Evolutionary conservation across 2,329 filamentous ascomycete species (phyloP), one percentile per base, ranked within the genome.

Genomic region (Ceratocystis huliohia): DNA sequence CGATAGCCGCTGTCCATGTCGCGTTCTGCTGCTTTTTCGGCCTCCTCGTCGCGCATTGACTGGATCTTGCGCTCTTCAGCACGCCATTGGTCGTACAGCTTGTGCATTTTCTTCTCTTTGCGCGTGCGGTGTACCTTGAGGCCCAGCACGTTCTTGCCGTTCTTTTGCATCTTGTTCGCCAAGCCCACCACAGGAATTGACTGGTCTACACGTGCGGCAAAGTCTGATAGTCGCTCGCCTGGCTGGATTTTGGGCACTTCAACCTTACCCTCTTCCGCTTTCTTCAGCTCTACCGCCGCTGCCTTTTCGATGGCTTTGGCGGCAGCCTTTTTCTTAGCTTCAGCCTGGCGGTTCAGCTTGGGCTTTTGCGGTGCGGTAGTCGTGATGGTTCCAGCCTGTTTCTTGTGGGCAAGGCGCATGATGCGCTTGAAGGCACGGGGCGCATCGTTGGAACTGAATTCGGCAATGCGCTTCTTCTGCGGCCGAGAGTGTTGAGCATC

Each of bases 361-460:
- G 81, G 66, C 56, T 67, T 67, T 13, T 33, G 53, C 5, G 66
- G 66, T 10, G 66, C 66, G 1, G 66, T 67, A 10, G 59, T 37
- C 8, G 48, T 28, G 30, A 67, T 67, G 8, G 66, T 67, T 20
- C 66, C 66, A 28, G 57, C 66, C 17, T 65, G 63, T 30, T 67
- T 67, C 15, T 59, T 75, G 17, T 79, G 76, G 50, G 87, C 83
- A 70, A 86, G 83, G 44, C 88, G 85, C 88, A 97, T 94, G 69
- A 97, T 78, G 13, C 91, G 86, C 69, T 84, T 84, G 75, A 99
- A 99, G 1, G 88, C 90, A 70, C 90, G 88, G 0, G 94, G 94
- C 1, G 89, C 92, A 76, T 97, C 94, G 74, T 96, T 86, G 48
- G 44, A 30, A n/a, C 82, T 79, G 37, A 74, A 75, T 63, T 68